Evolutionary conservation across 108 stramenopile species (phyloP), one percentile per base, ranked within the genome.

Genomic region (Pseudonitzschia multiseries): DNA sequence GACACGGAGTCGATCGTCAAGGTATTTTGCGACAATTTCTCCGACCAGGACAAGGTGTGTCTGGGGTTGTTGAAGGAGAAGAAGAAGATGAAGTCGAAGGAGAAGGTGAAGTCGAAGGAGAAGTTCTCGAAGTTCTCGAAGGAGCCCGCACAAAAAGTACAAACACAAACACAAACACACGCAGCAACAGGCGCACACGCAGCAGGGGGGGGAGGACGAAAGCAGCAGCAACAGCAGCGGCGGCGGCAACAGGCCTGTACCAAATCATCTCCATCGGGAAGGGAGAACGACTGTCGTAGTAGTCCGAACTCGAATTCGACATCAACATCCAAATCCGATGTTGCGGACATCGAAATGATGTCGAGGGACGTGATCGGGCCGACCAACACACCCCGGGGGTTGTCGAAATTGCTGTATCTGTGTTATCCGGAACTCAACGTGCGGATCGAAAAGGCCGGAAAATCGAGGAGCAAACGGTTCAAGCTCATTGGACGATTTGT

Each of bases 21-120:
- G 56, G 71, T 83, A 26, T 83, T 83, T 53, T 83, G 82, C 57
- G 82, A 83, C 46, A 79, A 79, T 44, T 70, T 57, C 62, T 65
- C 74, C 1, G 57, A 82, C 50, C 63, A 64, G 15, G 81, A 82
- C 56, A 78, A 79, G 26, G 75, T 62, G 15, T 68, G 68, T 40
- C 57, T 82, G 65, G 81, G 78, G 18, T 33, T 82, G 46, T 32
- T 2, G 68, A 54, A 28, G 42, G n/a, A 29, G n/a, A 2, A 32
- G 48, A 29, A 28, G 18, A 64, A 1, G 24, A 67, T 22, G 26
- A 59, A 41, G 46, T 51, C 31, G 22, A 15, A 26, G 46, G 12
- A 26, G 46, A 42, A 15, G 24, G 57, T 36, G 21, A 27, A 36
- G 4, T 26, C 0, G 48, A 4, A 52, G n/a, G n/a, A n/a, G n/a